These are phyloP conservation scores for Solanum hybrid DNA, from an alignment of 305 asterid species.

Conservation along the genomic window DNA sequence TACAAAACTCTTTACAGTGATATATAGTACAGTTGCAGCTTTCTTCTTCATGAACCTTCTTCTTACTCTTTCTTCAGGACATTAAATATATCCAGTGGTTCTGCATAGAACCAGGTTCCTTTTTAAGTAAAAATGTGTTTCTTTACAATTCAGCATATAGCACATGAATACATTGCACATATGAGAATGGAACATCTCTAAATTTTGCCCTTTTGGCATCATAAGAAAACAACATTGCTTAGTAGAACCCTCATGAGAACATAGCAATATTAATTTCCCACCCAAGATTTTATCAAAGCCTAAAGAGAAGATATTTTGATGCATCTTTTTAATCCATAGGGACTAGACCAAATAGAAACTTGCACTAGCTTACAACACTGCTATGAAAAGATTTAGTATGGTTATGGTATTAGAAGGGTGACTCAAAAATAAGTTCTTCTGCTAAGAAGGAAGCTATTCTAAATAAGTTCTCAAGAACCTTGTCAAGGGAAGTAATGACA, in stretches of 20 bases:
- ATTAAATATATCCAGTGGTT: too few relatives aligned
- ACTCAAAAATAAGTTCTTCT: neutral
- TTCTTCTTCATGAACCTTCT: too few relatives aligned
- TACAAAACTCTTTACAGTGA: too few relatives aligned
- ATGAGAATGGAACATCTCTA: neutral
- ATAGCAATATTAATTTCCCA: neutral
- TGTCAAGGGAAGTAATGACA: neutral
- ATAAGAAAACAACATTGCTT: neutral
- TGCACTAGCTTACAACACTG: neutral
- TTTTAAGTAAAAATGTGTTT: too few relatives aligned
- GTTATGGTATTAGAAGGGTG: neutral
- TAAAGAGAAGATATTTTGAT: neutral
- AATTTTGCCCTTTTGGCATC: neutral
- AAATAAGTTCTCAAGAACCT: neutral
- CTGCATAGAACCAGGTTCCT: too few relatives aligned
- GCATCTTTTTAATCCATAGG: neutral
- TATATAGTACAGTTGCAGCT: too few relatives aligned
- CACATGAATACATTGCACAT: neutral
- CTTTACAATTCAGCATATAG: neutral
- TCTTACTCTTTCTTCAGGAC: too few relatives aligned
- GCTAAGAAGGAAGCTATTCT: neutral
- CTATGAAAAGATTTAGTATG: neutral
- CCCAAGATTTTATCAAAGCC: neutral
- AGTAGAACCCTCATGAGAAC: neutral
- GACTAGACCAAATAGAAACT: neutral